A percentile compares a stretch with the other conserved stretches of the same genome.
Conservation (phyloP, 768 basidiomycete species). For the Rhodotorula babjevae region DNA sequence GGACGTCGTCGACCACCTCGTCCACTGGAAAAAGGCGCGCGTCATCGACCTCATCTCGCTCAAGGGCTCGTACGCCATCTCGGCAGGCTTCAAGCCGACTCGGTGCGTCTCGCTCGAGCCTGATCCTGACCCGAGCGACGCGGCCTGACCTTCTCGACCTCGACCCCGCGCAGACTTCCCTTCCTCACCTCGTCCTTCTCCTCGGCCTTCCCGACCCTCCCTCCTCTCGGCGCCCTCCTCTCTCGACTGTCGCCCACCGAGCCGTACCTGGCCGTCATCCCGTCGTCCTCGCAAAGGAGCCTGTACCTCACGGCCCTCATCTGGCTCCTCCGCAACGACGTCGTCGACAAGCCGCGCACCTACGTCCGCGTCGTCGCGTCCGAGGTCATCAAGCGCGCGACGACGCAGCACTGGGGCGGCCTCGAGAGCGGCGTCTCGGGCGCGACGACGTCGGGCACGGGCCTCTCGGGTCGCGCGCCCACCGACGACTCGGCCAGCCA, state of each 20-base stretch:
- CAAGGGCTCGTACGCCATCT: constrained; percentile 74
- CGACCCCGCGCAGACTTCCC: background rate
- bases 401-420: constrained; percentile 5
- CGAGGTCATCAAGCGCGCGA: constrained; percentile 56
- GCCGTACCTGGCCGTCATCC: constrained; percentile 71
- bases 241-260: constrained; percentile 65
- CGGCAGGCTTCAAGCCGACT: constrained; percentile 56
- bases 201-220: constrained; percentile 61
- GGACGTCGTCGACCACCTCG: constrained; percentile 77
- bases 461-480: too few relatives aligned
- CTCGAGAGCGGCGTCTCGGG: constrained; percentile 1
- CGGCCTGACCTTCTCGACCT: background rate
- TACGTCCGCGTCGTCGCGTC: constrained; percentile 79
- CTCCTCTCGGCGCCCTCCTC: constrained; percentile 67
- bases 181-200: constrained; percentile 52
- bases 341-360: constrained; percentile 78
- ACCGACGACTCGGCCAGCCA: background rate
- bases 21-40: constrained; percentile 82
- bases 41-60: constrained; percentile 79
- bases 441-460: background rate
- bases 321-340: constrained; percentile 84
- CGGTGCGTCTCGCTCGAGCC: constrained; percentile 46
- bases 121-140: too few relatives aligned
- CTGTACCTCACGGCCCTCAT: constrained; percentile 75
- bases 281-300: constrained; percentile 58